Conservation (phyloP, 768 basidiomycete genomes). For the Agaricus blazei region DNA sequence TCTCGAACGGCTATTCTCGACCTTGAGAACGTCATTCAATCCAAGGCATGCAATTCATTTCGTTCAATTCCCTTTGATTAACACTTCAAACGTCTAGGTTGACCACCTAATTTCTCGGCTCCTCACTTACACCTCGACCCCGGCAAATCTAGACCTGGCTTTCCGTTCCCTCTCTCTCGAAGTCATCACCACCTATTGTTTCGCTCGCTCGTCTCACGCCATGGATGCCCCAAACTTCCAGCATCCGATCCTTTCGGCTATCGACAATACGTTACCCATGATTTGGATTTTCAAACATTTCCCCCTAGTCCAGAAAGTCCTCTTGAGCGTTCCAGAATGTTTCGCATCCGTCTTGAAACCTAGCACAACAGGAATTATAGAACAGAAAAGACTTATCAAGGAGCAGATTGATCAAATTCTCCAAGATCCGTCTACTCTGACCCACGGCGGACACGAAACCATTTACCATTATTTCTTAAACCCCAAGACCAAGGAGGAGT, state of each 20-base stretch:
- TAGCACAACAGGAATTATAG: slow-evolving; percentile 29
- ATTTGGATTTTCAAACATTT: slow-evolving; percentile 34
- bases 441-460: slow-evolving; percentile 28
- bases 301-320: slow-evolving; percentile 24
- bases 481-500: slow-evolving; percentile 8
- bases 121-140: slow-evolving; percentile 13
- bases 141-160: slow-evolving; percentile 32
- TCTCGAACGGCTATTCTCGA: slow-evolving; percentile 33
- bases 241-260: slow-evolving; percentile 27
- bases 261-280: slow-evolving; percentile 30
- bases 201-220: slow-evolving; percentile 25
- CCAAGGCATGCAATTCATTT: slow-evolving; percentile 20
- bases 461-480: slow-evolving; percentile 33
- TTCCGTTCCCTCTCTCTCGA: slow-evolving; percentile 34
- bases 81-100: slow-evolving; percentile 18
- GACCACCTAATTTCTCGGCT: slow-evolving; percentile 26
- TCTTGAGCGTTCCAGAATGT: slow-evolving; percentile 27
- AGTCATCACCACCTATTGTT: slow-evolving; percentile 36
- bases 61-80: neutral
- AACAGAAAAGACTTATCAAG: slow-evolving; percentile 28
- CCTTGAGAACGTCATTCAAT: slow-evolving; percentile 29
- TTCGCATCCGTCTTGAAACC: slow-evolving; percentile 28
- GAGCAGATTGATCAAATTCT: slow-evolving; percentile 29
- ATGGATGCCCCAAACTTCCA: slow-evolving; percentile 26
- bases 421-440: slow-evolving; percentile 24